These are phyloP conservation scores for Lycium ferocissimum DNA, from an alignment of 257 asterid species.

Conservation along the genomic window DNA sequence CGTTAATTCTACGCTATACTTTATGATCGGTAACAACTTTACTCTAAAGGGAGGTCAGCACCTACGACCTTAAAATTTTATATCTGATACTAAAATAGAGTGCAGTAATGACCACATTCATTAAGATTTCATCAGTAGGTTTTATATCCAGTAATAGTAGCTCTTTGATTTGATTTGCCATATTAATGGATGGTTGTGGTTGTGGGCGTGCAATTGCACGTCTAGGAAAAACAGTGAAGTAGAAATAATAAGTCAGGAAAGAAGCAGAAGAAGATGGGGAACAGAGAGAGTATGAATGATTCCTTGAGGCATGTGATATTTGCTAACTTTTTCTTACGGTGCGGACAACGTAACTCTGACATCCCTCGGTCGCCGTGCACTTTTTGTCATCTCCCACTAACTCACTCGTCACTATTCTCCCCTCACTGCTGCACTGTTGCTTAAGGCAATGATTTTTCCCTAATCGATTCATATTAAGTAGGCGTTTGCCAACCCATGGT, in stretches of 20 bases:
- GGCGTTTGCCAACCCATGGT: no score
- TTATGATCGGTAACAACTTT: no score
- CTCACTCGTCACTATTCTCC: not conserved
- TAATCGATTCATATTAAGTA: no score
- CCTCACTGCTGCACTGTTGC: no score
- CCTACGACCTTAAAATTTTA: no score
- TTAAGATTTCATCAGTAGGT: not conserved
- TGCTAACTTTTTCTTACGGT: slow-evolving; percentile 28
- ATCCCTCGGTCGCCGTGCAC: slow-evolving; percentile 29
- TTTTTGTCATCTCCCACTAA: not conserved
- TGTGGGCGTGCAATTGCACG: not conserved
- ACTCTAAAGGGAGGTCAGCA: no score
- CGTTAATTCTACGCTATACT: no score
- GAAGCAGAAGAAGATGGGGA: not conserved
- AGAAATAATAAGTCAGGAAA: not conserved
- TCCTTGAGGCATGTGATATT: slow-evolving; percentile 43
- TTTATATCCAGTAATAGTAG: not conserved
- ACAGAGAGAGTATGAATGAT: slow-evolving; percentile 34
- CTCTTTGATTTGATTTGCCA: not conserved
- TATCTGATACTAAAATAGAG: not conserved
- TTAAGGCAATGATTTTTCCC: no score
- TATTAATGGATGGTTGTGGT: not conserved
- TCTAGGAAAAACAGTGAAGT: not conserved
- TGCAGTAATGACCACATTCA: not conserved
- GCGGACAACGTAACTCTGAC: slow-evolving; percentile 41